Base-by-base conservation (phyloP, 306 rosid species). In the Bauhinia variegata region DNA sequence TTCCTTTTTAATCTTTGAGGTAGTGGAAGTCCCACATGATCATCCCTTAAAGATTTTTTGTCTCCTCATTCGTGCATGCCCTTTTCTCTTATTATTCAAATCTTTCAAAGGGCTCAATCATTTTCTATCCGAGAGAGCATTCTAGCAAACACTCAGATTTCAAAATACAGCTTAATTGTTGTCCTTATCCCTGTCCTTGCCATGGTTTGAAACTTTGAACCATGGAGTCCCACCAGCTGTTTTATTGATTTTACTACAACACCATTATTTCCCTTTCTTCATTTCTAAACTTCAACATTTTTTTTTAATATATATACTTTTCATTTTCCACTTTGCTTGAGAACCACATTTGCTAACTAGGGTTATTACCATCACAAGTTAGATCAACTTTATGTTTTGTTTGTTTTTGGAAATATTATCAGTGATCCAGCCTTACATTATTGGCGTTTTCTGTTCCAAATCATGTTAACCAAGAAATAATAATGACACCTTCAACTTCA, bases 11-110 rank as follows among this genome's bases (percentile, higher is more conserved):
- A 37, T 31, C 68, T 73, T 54, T 4, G 36, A 73, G 46, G 41
- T 61, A 64, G 80, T 73, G 73, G 80, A 69, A 69, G 53, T 64
- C 75, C 78, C 73, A 73, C 82, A 61, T 33, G 42, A 80, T 83
- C 62, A 63, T 65, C 47, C 23, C 53, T 43, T 36, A 8, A 53
- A 75, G n/a, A n/a, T n/a, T 79, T 63, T 50, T 31, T 83, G 82
- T 79, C 88, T 57, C 66, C 74, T 36, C 1, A 5, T 61, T 55
- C 60, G 15, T 30, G 16, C 60, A 23, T 30, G 16, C 10, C 4
- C 36, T 56, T 1, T 41, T 47, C 11, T 62, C 28, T n/a, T n/a
- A 12, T 1, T 39, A 6, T 68, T 52, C 38, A 57, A 51, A 34
- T 16, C 63, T 43, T 58, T 72, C 68, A 73, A 77, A 80, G 72